Percentiles rank a stretch among this genome's conserved stretches.
Conservation (phyloP, 2,329 filamentous ascomycete genomes). For the Graphilbum sp. region DNA sequence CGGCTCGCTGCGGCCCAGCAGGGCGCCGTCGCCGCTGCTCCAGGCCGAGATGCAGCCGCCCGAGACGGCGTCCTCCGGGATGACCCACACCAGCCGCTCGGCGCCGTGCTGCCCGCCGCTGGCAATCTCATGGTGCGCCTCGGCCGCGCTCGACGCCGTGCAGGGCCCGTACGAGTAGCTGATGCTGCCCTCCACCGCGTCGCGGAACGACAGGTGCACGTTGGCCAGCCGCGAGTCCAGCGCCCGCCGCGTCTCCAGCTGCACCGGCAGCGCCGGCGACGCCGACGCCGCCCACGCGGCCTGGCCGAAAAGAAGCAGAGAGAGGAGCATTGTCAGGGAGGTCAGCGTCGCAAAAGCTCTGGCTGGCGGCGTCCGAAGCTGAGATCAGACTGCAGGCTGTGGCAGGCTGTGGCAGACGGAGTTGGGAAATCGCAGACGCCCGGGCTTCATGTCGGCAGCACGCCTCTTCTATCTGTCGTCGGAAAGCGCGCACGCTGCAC, state of each 20-base stretch:
- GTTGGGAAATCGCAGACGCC: no score
- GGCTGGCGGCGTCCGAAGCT: no score
- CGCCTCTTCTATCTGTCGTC: no score
- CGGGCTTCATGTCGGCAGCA: no score
- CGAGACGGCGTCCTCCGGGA: constrained; percentile 4
- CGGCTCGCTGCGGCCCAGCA: constrained; percentile 7
- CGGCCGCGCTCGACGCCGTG: background rate
- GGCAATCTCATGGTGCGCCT: constrained; percentile 7
- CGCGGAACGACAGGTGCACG: constrained; percentile 7
- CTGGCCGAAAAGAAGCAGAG: background rate
- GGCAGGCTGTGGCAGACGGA: no score
- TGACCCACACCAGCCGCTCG: constrained; percentile 8
- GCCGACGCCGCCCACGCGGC: background rate
- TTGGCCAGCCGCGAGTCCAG: constrained; percentile 8
- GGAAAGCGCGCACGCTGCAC: no score
- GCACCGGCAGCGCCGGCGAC: constrained; percentile 1
- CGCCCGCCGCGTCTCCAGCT: constrained; percentile 4
- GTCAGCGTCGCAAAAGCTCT: no score
- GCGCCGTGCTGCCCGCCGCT: constrained; percentile 1
- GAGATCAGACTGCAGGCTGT: no score
- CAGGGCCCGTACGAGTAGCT: constrained; percentile 6
- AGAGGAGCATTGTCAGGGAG: no score
- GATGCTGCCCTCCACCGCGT: constrained; percentile 2
- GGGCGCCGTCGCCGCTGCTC: constrained; percentile 2
- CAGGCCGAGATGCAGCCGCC: constrained; percentile 9